Conservation (phyloP, 352 stramenopile genomes). For the Pythium rhizo-oryzae region DNA sequence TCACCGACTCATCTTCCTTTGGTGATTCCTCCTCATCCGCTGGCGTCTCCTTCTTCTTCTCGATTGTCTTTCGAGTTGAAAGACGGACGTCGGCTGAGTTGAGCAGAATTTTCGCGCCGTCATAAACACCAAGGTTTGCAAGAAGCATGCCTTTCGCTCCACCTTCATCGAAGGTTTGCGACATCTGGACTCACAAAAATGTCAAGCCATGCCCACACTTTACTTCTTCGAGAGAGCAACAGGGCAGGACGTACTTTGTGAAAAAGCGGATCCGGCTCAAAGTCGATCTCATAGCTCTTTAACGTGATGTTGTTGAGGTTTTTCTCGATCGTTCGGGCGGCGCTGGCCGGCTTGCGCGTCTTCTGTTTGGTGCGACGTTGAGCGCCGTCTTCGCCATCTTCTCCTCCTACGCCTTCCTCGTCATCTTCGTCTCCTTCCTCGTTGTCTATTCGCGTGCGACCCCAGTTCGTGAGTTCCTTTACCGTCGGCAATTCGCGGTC, state of each 20-base stretch:
- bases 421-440: slow-evolving; percentile 23
- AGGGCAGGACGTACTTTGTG: slow-evolving; percentile 52
- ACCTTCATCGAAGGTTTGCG: slow-evolving; percentile 91
- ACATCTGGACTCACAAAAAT: slow-evolving; percentile 55
- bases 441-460: neutral
- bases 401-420: slow-evolving; percentile 34
- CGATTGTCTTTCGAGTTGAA: slow-evolving; percentile 55
- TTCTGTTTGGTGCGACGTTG: slow-evolving; percentile 29
- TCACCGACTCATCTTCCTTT: neutral
- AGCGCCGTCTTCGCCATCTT: slow-evolving; percentile 27
- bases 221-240: neutral
- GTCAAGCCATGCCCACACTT: neutral
- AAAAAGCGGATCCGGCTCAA: slow-evolving; percentile 90
- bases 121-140: slow-evolving; percentile 91
- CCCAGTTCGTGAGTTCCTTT: neutral
- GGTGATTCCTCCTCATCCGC: slow-evolving; percentile 10
- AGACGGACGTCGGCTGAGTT: slow-evolving; percentile 77
- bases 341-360: slow-evolving; percentile 53
- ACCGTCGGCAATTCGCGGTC: too few species aligned
- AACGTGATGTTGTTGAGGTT: slow-evolving; percentile 89
- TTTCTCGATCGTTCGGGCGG: slow-evolving; percentile 82
- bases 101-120: slow-evolving; percentile 85
- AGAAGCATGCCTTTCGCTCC: slow-evolving; percentile 92
- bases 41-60: slow-evolving; percentile 27
- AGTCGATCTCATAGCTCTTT: slow-evolving; percentile 87